Base-by-base conservation (phyloP, 2,329 filamentous ascomycete genomes). In the Ceratocystiopsis sp. region DNA sequence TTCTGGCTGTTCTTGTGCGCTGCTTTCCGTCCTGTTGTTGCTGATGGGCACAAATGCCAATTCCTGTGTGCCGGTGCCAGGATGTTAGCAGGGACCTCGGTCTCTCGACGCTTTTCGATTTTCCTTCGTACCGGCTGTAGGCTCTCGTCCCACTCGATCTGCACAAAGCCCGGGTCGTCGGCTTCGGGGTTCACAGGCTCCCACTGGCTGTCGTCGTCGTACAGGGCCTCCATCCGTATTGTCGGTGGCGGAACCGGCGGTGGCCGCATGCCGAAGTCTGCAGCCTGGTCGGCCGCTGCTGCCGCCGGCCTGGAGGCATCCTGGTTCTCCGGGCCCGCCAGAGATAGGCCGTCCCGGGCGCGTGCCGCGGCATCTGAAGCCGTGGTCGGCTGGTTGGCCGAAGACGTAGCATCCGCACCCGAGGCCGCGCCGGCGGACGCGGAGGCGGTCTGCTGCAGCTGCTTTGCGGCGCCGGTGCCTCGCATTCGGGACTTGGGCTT, bases 121-220 rank as follows among this genome's bases (percentile, higher is more conserved):
- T 29, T 7, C 19, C 48, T 11, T 15, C 44, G 14, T 59, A 80
- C 77, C 49, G 69, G 66, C 40, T 79, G 69, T 35, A 69, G 73
- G 53, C 72, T 80, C 42, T 77, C 69, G 58, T 86, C 80, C 83
- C 83, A 89, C 35, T 77, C 78, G 38, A 87, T 61, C 51, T 77
- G 75, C 41, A 77, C 75, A 43, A 76, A 73, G 29, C 78, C 77
- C 8, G 74, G 73, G 13, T 78, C 70, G 29, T 78, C 75, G 18
- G 72, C 76, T 42, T 74, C 66, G 25, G 54, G 51, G 21, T 71
- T 69, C 2, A 80, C 66, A 2, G 82, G 81, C 49, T 85, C 79
- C 82, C 83, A 89, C 43, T 67, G 63, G 38, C 70, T 66, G 48
- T 84, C 80, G 19, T 84, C 79, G 29, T 84, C 65, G 45, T 68